Evolutionary conservation across 164 flowering plant genomes (phyloP).

Genomic region (Berberis thunbergii): DNA sequence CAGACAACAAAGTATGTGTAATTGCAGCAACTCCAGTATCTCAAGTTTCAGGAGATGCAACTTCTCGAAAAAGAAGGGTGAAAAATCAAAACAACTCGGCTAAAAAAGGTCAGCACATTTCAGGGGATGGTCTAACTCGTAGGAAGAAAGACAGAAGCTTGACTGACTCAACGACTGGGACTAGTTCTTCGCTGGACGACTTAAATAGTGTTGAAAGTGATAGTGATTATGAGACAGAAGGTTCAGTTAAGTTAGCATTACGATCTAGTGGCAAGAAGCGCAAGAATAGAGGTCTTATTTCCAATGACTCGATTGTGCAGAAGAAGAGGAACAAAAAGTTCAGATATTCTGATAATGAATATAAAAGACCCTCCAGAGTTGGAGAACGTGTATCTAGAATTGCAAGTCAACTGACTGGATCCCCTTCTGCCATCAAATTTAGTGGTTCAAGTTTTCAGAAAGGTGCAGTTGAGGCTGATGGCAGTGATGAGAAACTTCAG

Average conservation of each 20-base stretch:
- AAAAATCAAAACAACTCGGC: conserved; percentile 12
- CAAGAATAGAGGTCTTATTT: conserved; percentile 14
- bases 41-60: conserved; percentile 11
- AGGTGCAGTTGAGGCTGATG: conserved; percentile 11
- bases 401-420: conserved; percentile 54
- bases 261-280: conserved; percentile 26
- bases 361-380: conserved; percentile 31
- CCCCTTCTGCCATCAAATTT: conserved; percentile 25
- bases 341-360: conserved; percentile 3
- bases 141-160: conserved; percentile 27
- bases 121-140: conserved; percentile 12
- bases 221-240: conserved; percentile 1
- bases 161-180: conserved; percentile 24
- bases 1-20: conserved; percentile 22
- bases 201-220: conserved; percentile 12
- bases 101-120: conserved; percentile 19
- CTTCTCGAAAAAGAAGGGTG: conserved; percentile 14
- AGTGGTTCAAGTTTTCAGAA: conserved; percentile 11
- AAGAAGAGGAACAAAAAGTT: conserved; percentile 13
- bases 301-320: conserved; percentile 11
- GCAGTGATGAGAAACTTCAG: conserved; percentile 7
- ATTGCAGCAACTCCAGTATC: conserved; percentile 6
- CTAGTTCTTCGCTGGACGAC: neutral
- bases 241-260: conserved; percentile 11
- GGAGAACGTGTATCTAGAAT: conserved; percentile 71